Conservation (phyloP, 164 flowering plant species). For the Nelumbo lutea region DNA sequence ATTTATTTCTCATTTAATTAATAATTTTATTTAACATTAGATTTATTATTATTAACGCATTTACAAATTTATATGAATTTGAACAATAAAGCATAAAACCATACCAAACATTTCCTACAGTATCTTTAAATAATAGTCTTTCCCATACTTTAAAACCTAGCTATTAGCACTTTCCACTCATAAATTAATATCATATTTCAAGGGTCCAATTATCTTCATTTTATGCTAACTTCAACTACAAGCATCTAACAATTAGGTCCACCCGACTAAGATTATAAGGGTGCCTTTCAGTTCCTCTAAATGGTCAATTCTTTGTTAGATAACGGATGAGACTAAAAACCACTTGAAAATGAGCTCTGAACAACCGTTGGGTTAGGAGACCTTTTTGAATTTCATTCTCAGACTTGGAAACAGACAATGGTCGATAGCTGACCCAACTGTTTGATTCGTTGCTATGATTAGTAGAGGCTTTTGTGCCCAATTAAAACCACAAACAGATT, state of each 20-base stretch:
- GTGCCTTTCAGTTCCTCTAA: background rate
- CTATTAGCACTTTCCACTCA: too few relatives aligned
- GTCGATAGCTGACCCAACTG: background rate
- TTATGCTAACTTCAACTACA: conserved; percentile 3
- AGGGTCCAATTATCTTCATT: background rate
- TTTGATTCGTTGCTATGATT: background rate
- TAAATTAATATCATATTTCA: background rate
- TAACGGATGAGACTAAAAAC: background rate
- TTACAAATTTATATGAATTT: too few relatives aligned
- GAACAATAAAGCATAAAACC: too few relatives aligned
- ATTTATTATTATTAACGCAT: too few relatives aligned
- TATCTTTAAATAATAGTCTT: too few relatives aligned
- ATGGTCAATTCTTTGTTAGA: too few relatives aligned
- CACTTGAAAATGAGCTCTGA: background rate
- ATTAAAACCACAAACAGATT: too few relatives aligned
- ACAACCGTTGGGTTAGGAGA: conserved; percentile 4
- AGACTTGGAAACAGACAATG: background rate
- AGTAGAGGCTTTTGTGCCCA: too few relatives aligned
- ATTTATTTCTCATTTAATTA: too few relatives aligned
- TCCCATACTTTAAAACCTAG: too few relatives aligned
- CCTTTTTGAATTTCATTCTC: background rate
- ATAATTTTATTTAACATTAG: too few relatives aligned
- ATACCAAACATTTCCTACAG: too few relatives aligned
- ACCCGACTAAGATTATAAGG: background rate
- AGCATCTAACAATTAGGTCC: background rate